Conservation (phyloP, 495 filamentous ascomycete genomes). For the Penicillium roqueforti region DNA sequence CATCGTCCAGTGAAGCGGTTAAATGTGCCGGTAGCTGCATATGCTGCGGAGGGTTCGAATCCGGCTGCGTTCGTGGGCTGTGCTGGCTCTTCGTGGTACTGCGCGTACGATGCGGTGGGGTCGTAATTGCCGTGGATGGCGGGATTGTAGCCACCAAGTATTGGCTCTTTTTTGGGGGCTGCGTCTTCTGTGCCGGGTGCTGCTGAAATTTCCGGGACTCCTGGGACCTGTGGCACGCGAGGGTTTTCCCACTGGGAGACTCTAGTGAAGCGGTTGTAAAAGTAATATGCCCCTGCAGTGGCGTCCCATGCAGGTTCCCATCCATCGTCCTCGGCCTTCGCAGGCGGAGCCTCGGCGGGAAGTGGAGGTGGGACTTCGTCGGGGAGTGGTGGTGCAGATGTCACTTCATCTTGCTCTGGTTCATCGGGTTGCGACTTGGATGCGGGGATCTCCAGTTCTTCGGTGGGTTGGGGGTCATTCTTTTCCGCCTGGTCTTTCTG, state of each 20-base stretch:
- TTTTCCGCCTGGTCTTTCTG: constrained; percentile 8
- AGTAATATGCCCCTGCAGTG: constrained; percentile 70
- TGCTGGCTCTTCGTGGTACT: constrained; percentile 41
- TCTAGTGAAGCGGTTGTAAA: constrained; percentile 79
- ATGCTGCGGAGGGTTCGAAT: constrained; percentile 42
- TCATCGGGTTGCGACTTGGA: constrained; percentile 12
- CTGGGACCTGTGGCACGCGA: constrained; percentile 54
- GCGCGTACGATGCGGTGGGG: constrained; percentile 86
- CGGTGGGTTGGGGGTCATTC: constrained; percentile 5
- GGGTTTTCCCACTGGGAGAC: constrained; percentile 88
- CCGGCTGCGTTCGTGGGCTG: constrained; percentile 23
- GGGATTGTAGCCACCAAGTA: constrained; percentile 80
- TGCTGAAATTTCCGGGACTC: constrained; percentile 17
- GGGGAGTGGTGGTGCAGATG: constrained; percentile 48
- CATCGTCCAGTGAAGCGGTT: constrained; percentile 91
- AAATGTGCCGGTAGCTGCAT: constrained; percentile 69
- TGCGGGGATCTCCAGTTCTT: constrained; percentile 15
- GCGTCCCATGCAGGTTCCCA: constrained; percentile 86
- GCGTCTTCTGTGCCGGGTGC: constrained; percentile 23
- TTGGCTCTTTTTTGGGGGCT: constrained; percentile 22
- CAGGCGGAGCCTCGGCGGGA: constrained; percentile 51
- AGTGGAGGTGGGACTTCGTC: constrained; percentile 48
- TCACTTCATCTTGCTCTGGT: constrained; percentile 19
- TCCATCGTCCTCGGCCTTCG: constrained; percentile 64
- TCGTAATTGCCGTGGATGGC: constrained; percentile 96